These are phyloP conservation scores for Camellia sinensis DNA, from an alignment of 148 eudicot species.

Conservation along the genomic window DNA sequence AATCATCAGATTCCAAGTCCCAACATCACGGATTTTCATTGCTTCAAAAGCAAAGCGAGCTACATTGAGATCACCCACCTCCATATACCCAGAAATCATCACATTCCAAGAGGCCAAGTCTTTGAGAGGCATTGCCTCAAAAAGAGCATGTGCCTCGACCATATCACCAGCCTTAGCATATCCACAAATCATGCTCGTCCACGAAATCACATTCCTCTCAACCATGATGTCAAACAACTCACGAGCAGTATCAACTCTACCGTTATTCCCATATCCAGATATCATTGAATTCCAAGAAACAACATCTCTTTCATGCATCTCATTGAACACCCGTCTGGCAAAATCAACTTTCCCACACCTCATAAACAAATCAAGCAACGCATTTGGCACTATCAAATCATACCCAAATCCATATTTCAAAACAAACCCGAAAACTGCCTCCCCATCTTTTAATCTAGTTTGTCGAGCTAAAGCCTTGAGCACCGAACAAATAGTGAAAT, in stretches of 20 bases:
- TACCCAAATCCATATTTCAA: slow-evolving; percentile 23
- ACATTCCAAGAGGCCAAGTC: slow-evolving; percentile 38
- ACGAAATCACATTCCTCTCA: slow-evolving; percentile 31
- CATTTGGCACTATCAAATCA: slow-evolving; percentile 28
- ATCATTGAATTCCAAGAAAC: slow-evolving; percentile 31
- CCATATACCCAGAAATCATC: slow-evolving; percentile 33
- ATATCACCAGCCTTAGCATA: slow-evolving; percentile 30
- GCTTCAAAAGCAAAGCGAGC: slow-evolving; percentile 23
- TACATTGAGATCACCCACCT: slow-evolving; percentile 16
- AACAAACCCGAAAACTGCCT: slow-evolving; percentile 22
- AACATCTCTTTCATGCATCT: slow-evolving; percentile 23
- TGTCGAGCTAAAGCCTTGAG: slow-evolving; percentile 29
- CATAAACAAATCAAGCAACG: slow-evolving; percentile 29
- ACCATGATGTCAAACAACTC: slow-evolving; percentile 25
- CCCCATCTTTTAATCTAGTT: slow-evolving; percentile 22
- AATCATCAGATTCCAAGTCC: slow-evolving; percentile 26
- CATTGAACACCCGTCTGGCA: slow-evolving; percentile 22
- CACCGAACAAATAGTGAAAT: slow-evolving; percentile 26
- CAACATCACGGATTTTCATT: slow-evolving; percentile 16
- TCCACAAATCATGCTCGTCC: slow-evolving; percentile 30
- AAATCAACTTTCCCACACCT: slow-evolving; percentile 21
- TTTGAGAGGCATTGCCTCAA: slow-evolving; percentile 31
- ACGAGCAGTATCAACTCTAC: slow-evolving; percentile 21
- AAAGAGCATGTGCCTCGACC: slow-evolving; percentile 28
- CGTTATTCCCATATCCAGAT: slow-evolving; percentile 25